Percentiles rank a stretch among this genome's conserved stretches.
These are phyloP conservation scores for Mycena albidolilacea DNA, from an alignment of 768 basidiomycete species.

Conservation along the genomic window DNA sequence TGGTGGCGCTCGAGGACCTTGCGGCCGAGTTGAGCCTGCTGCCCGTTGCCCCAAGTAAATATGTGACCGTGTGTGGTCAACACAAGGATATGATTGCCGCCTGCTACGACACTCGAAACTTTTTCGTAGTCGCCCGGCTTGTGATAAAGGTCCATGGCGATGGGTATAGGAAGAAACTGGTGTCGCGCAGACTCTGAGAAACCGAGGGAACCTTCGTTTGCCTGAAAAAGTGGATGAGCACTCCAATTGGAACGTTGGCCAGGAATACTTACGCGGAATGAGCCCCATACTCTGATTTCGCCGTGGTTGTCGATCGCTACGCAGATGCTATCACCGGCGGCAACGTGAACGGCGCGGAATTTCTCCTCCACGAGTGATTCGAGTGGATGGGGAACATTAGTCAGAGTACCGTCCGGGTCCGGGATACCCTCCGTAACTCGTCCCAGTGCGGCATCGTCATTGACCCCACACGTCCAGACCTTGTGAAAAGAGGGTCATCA, in stretches of 20 bases:
- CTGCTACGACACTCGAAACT: conserved; percentile 82
- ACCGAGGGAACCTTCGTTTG: conserved; percentile 86
- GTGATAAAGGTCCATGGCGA: conserved; percentile 67
- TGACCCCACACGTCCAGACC: conserved; percentile 90
- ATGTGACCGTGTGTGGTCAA: conserved; percentile 91
- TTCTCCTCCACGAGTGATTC: conserved; percentile 80
- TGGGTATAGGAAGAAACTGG: conserved; percentile 76
- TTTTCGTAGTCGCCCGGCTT: conserved; percentile 79
- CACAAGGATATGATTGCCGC: conserved; percentile 91
- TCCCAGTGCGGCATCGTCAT: conserved; percentile 92
- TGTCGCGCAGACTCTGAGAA: conserved; percentile 78
- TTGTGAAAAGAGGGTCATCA: conserved; percentile 47
- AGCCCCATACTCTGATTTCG: conserved; percentile 89
- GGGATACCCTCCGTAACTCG: conserved; percentile 75
- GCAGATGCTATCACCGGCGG: conserved; percentile 90
- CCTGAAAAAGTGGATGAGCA: conserved; percentile 56
- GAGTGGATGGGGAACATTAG: conserved; percentile 75
- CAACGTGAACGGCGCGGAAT: conserved; percentile 88
- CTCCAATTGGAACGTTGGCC: conserved; percentile 7
- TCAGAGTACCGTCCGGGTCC: conserved; percentile 72
- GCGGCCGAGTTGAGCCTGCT: conserved; percentile 92
- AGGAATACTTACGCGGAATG: conserved; percentile 81
- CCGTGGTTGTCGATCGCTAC: conserved; percentile 87
- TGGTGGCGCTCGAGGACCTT: conserved; percentile 91
- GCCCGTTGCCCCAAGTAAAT: conserved; percentile 92